Evolutionary conservation across 805 yeast species (phyloP).

Genomic region (Cyberlindnera subsufficiens): DNA sequence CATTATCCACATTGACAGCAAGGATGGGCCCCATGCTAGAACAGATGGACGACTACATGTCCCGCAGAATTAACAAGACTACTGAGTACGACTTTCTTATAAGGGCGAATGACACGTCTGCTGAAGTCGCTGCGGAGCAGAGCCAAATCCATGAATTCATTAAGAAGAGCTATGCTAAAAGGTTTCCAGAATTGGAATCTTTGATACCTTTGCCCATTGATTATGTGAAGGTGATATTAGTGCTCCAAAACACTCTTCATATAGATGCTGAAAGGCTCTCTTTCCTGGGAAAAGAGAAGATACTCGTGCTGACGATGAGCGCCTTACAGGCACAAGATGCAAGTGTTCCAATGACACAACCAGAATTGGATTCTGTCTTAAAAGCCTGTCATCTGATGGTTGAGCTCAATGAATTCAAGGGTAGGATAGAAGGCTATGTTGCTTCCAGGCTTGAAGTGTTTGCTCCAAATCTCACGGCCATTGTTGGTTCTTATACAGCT

Average conservation of each 20-base stretch:
- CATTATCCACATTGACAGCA: conserved; percentile 7
- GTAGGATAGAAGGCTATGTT: conserved; percentile 45
- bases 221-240: conserved; percentile 46
- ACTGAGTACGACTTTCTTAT: conserved; percentile 46
- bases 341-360: conserved; percentile 24
- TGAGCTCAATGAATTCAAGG: conserved; percentile 37
- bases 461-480: conserved; percentile 76
- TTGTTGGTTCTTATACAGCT: conserved; percentile 68
- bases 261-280: conserved; percentile 20
- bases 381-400: conserved; percentile 44
- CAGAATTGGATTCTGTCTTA: conserved; percentile 32
- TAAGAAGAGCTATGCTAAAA: conserved; percentile 45
- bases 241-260: conserved; percentile 44
- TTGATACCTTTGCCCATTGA: conserved; percentile 57
- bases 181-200: conserved; percentile 68
- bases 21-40: conserved; percentile 13
- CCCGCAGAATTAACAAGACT: conserved; percentile 16
- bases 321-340: conserved; percentile 41
- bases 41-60: conserved; percentile 14
- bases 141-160: conserved; percentile 41
- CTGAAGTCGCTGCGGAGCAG: conserved; percentile 52
- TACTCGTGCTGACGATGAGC: conserved; percentile 70
- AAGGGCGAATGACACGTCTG: conserved; percentile 47
- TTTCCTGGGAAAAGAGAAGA: conserved; percentile 55
- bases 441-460: conserved; percentile 47